Evolutionary conservation across 805 yeast species (phyloP), one percentile per base, ranked within the genome.

Genomic region (Lachancea fermentati): DNA sequence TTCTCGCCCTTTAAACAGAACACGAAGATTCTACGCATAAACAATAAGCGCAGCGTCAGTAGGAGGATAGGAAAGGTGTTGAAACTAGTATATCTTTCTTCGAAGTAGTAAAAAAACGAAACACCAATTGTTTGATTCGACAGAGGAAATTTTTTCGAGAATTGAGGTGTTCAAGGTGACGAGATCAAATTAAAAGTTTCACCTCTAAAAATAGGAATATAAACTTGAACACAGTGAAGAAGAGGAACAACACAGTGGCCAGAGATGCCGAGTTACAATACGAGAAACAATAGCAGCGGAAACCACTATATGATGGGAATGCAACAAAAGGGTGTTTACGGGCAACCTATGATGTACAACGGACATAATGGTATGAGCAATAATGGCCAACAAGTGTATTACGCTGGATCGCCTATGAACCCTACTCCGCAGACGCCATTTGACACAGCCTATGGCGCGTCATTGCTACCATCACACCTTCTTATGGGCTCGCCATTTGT

Each of bases 401-500:
- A 14, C 44, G 50, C 19, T 37, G 45, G 33, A 41, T 50, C 45
- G 37, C 52, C 54, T n/a, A 34, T 44, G 9, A 46, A 46, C 3
- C 49, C 50, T 29, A 54, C 54, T 2, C 60, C 66, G 8, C 77
- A 78, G 30, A 71, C 81, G 2, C 85, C 86, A 1, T 69, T 78
- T 50, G 85, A 80, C 52, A 57, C 73, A 42, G 62, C 72, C 3
- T 79, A 78, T 50, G 79, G 82, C 6, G 72, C 76, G 4, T 72
- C 80, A 11, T 68, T 80, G 68, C 61, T 81, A 14, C 88, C 88
- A 1, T 65, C 80, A 13, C 82, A 79, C 50, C 59, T 81, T 37
- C 60, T 81, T 36, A 64, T 76, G 43, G 70, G 76, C 3, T 78
- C 85, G 3, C 86, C 86, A 0, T 79, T 72, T 51, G 62, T 75